phyloP scores from a whole-genome alignment of 1,139 yeast genomes.

The Pichia sp. region DNA sequence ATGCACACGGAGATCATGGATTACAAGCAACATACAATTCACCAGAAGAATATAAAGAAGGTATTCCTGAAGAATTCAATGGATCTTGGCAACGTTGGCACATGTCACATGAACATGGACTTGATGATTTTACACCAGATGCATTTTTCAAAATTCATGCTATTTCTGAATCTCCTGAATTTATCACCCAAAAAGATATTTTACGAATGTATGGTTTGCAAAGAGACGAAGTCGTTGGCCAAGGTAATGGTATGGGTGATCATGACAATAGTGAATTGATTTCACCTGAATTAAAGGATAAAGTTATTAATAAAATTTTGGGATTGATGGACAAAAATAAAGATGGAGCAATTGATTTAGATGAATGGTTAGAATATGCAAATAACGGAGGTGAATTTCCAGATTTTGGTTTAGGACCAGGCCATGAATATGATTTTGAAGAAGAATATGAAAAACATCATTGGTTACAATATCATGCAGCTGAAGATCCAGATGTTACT shows the following conservation, averaged over 20 bases:
- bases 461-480: conserved; percentile 81
- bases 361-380: conserved; percentile 68
- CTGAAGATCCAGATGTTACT: conserved; percentile 75
- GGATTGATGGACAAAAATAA: conserved; percentile 54
- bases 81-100: conserved; percentile 75
- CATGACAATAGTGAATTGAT: conserved; percentile 59
- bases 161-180: conserved; percentile 51
- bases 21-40: conserved; percentile 4
- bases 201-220: conserved; percentile 74
- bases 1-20: conserved; percentile 6
- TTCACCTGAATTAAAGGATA: conserved; percentile 46
- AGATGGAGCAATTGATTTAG: conserved; percentile 58
- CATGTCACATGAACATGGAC: conserved; percentile 81
- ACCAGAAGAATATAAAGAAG: conserved; percentile 20
- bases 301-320: conserved; percentile 53
- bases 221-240: conserved; percentile 71
- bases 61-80: conserved; percentile 23
- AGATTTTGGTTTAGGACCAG: conserved; percentile 93
- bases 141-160: conserved; percentile 74
- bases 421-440: conserved; percentile 94
- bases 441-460: conserved; percentile 91
- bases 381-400: conserved; percentile 69
- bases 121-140: conserved; percentile 66
- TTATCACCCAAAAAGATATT: conserved; percentile 59
- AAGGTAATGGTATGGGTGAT: conserved; percentile 84